Conservation (phyloP, 352 stramenopile genomes). For the Pythium myriotylum region DNA sequence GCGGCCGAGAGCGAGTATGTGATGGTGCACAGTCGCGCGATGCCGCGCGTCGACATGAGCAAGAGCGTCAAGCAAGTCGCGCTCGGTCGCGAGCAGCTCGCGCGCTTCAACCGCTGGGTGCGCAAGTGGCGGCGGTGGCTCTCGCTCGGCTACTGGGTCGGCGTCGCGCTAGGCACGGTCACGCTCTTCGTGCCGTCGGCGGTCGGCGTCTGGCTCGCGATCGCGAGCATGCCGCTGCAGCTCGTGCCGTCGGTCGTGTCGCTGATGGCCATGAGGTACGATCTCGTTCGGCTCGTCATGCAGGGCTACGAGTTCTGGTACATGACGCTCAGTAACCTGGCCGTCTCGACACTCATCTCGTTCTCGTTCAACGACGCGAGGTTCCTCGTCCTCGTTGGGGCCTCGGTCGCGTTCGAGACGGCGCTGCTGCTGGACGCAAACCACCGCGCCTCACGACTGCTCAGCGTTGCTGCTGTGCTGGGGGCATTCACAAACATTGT, state of each 20-base stretch:
- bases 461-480: slow-evolving; percentile 15
- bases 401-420: slow-evolving; percentile 16
- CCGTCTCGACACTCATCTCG: slow-evolving; percentile 13
- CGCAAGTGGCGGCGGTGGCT: not conserved
- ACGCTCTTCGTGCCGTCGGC: slow-evolving; percentile 17
- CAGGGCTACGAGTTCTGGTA: slow-evolving; percentile 28
- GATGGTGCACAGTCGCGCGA: slow-evolving; percentile 6
- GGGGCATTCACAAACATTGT: slow-evolving; percentile 14
- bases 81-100: not conserved
- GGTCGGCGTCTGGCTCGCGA: slow-evolving; percentile 7
- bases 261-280: slow-evolving; percentile 17
- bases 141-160: slow-evolving; percentile 13
- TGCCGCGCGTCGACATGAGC: slow-evolving; percentile 13
- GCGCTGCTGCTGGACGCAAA: slow-evolving; percentile 27
- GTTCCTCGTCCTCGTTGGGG: slow-evolving; percentile 11
- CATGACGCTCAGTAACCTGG: slow-evolving; percentile 24
- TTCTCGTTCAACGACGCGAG: slow-evolving; percentile 20
- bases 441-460: slow-evolving; percentile 14
- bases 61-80: slow-evolving; percentile 22
- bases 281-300: slow-evolving; percentile 13
- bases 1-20: slow-evolving; percentile 1
- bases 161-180: slow-evolving; percentile 5
- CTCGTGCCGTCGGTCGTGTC: slow-evolving; percentile 15
- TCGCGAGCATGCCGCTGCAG: slow-evolving; percentile 25
- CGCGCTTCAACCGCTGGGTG: slow-evolving; percentile 14